Evolutionary conservation across 2,329 filamentous ascomycete genomes (phyloP), one percentile per base, ranked within the genome.

Genomic region (Fusarium mangiferae): DNA sequence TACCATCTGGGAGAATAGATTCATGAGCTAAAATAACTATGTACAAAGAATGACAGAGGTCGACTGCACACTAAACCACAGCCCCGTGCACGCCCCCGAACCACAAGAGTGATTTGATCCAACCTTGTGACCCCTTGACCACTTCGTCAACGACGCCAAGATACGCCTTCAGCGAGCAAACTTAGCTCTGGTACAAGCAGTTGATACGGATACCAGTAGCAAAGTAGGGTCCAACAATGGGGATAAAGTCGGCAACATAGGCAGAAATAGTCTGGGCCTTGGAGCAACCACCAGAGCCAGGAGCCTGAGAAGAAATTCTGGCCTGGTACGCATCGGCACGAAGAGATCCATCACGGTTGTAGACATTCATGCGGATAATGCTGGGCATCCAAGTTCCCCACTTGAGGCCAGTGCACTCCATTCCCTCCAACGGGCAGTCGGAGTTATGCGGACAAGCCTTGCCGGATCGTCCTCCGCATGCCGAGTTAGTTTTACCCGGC

Each of bases 141-240:
- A 35, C 15, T 20, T 51, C 30, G 11, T 17, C 3, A 49, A 46
- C 6, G 10, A 30, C 4, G 30, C 30, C 30, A 30, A 30, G 44
- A 5, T 18, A 46, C 12, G 14, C 14, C 10, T 9, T 18, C 18
- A 5, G 5, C 22, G 10, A 35, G 22, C 18, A 1, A 17, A 6
- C 24, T 54, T 26, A 38, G 33, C 3, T 54, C 91, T 91, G 63
- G 6, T 6, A 45, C 24, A 62, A n/a, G 6, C 60, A 62, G 33
- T 62, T n/a, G 41, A 62, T 13, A 15, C 60, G 60, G 7, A 62
- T 45, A 38, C 61, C 61, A 38, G 61, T 51, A 3, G 61, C 55
- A 4, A 64, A 64, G 44, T 64, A 64, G 4, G 61, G 61, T 7
- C 61, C 61, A 26, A 24, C 44, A 61, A 64, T 44, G 0, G 61